These are phyloP conservation scores for Hansenula lynferdii DNA, from an alignment of 1,139 yeast genomes.

Conservation along the genomic window DNA sequence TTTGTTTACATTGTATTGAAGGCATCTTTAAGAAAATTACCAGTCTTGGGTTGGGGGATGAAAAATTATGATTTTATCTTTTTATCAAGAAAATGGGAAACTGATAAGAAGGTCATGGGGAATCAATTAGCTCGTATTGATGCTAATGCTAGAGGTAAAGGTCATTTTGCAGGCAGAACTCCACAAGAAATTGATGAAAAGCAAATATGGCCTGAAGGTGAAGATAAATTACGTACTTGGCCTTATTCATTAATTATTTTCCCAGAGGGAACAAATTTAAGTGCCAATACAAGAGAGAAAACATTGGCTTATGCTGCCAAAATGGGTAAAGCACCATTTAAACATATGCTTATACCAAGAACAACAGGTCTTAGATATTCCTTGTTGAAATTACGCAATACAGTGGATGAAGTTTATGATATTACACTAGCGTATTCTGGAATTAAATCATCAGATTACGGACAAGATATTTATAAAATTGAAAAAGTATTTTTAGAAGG, in stretches of 20 bases:
- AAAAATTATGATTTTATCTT: constrained; percentile 71
- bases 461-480: constrained; percentile 73
- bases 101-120: constrained; percentile 58
- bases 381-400: constrained; percentile 50
- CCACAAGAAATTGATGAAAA: constrained; percentile 19
- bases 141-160: constrained; percentile 40
- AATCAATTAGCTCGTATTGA: constrained; percentile 51
- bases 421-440: constrained; percentile 81
- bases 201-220: constrained; percentile 37
- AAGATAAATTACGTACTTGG: constrained; percentile 27
- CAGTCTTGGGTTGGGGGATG: constrained; percentile 89
- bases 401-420: constrained; percentile 73
- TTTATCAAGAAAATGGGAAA: constrained; percentile 78
- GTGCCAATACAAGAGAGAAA: constrained; percentile 55
- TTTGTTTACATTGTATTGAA: constrained; percentile 70
- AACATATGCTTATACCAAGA: constrained; percentile 75
- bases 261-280: constrained; percentile 94
- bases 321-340: constrained; percentile 40
- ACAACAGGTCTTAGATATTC: constrained; percentile 72
- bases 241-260: constrained; percentile 60
- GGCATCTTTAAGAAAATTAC: constrained; percentile 69
- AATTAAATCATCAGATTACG: constrained; percentile 55
- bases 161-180: constrained; percentile 46
- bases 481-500: constrained; percentile 63
- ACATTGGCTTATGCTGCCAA: constrained; percentile 55